These are phyloP conservation scores for Cytospora piceae DNA, from an alignment of 2,329 filamentous ascomycete genomes.

Conservation along the genomic window DNA sequence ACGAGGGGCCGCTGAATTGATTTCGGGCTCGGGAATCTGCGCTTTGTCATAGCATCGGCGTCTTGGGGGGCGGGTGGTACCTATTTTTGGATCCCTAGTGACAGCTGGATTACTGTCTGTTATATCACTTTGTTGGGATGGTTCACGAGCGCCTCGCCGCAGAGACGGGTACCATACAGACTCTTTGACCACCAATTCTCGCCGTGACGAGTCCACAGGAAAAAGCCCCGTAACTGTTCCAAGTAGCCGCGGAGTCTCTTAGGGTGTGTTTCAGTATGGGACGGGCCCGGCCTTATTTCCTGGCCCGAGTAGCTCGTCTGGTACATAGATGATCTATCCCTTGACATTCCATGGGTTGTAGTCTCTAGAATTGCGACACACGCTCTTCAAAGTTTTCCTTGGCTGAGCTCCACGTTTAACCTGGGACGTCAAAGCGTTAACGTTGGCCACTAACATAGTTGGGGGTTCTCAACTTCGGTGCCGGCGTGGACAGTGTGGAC, in stretches of 20 bases:
- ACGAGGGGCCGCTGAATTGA: conserved; percentile 19
- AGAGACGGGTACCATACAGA: not conserved
- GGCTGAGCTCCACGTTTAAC: not conserved
- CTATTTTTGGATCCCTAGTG: not conserved
- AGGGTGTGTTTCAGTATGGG: not conserved
- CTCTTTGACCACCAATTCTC: not conserved
- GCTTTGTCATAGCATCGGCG: not conserved
- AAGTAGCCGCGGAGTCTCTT: not conserved
- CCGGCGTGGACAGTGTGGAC: no score
- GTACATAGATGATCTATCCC: not conserved
- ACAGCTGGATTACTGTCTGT: not conserved
- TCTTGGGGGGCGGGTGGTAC: not conserved
- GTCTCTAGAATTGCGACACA: not conserved
- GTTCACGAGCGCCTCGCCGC: not conserved
- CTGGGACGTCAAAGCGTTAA: no score
- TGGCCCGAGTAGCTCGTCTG: not conserved
- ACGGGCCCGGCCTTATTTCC: not conserved
- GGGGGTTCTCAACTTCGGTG: not conserved
- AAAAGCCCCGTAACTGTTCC: not conserved
- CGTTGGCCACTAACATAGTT: no score
- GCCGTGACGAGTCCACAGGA: not conserved
- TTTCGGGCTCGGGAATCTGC: not conserved
- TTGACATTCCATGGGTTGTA: not conserved
- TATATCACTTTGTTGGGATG: not conserved
- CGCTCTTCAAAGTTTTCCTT: no score